Evolutionary conservation across 768 basidiomycete genomes (phyloP).

Genomic region (Mycena capillaripes): DNA sequence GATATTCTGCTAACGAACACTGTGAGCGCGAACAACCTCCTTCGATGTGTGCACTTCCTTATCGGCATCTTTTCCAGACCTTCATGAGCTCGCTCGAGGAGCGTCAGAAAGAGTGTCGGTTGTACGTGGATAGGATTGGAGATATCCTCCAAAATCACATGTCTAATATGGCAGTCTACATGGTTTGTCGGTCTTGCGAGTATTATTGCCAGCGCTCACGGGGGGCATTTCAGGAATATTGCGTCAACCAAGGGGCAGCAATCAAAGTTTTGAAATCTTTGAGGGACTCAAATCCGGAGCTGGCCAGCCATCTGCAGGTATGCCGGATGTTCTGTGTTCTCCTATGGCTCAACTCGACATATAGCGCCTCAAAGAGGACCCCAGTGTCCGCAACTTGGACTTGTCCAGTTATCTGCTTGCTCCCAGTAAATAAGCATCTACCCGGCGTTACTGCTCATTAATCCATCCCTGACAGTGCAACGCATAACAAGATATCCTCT

Average conservation of each 20-base stretch:
- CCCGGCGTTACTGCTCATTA: background rate
- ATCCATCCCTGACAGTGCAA: conserved; percentile 76
- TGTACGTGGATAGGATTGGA: conserved; percentile 91
- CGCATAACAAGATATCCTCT: conserved; percentile 95
- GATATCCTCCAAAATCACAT: conserved; percentile 86
- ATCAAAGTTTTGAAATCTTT: conserved; percentile 83
- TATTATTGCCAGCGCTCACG: background rate
- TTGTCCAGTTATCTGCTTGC: conserved; percentile 91
- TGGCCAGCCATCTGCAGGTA: conserved; percentile 80
- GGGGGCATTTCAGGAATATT: conserved; percentile 77
- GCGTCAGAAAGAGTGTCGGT: conserved; percentile 89
- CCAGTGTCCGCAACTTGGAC: conserved; percentile 84
- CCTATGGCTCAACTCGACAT: background rate
- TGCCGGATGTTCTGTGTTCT: conserved; percentile 10
- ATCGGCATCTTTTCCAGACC: conserved; percentile 56
- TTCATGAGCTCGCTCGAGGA: conserved; percentile 93
- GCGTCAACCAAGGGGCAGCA: conserved; percentile 87
- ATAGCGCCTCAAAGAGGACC: conserved; percentile 83
- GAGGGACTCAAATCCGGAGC: conserved; percentile 74
- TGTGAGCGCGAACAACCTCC: conserved; percentile 53
- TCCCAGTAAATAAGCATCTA: conserved; percentile 74
- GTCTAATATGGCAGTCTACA: conserved; percentile 83
- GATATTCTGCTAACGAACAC: conserved; percentile 93
- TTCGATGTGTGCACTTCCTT: background rate
- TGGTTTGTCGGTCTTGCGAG: conserved; percentile 59